phyloP scores from a whole-genome alignment of 768 basidiomycete species.

The Suillus occidentalis region DNA sequence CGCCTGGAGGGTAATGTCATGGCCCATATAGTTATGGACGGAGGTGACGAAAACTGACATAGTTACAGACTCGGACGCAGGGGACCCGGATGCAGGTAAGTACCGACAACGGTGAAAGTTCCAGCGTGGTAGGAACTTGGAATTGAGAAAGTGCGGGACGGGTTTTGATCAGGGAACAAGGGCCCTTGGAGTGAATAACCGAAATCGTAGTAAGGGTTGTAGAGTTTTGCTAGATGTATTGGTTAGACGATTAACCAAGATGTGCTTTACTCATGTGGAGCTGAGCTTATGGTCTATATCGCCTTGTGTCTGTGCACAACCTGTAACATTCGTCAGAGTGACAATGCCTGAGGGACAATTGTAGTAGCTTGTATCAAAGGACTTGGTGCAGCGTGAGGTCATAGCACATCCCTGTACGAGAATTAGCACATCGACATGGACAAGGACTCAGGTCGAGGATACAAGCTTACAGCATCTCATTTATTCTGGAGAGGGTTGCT shows the following conservation, averaged over 20 bases:
- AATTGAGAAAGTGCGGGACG: no score
- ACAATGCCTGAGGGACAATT: conserved; percentile 43
- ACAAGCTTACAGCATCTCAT: conserved; percentile 16
- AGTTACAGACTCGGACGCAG: no score
- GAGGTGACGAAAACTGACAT: no score
- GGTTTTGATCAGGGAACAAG: no score
- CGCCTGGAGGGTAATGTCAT: no score
- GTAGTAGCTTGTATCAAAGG: conserved; percentile 41
- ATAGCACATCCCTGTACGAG: conserved; percentile 26
- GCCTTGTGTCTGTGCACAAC: conserved; percentile 30
- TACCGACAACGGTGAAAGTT: neutral
- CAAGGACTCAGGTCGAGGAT: no score
- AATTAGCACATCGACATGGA: conserved; percentile 10
- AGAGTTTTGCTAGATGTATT: no score
- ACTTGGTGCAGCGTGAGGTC: conserved; percentile 39
- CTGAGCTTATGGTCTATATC: conserved; percentile 35
- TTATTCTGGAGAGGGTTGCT: conserved; percentile 23
- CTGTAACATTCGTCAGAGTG: conserved; percentile 4
- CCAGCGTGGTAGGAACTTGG: no score
- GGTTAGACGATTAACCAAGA: neutral
- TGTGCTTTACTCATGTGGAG: neutral
- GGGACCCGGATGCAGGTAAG: neutral
- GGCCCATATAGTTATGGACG: no score
- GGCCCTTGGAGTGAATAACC: no score
- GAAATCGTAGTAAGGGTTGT: no score